Evolutionary conservation across 2,329 filamentous ascomycete species (phyloP).

Genomic region (Catunica adiposa): DNA sequence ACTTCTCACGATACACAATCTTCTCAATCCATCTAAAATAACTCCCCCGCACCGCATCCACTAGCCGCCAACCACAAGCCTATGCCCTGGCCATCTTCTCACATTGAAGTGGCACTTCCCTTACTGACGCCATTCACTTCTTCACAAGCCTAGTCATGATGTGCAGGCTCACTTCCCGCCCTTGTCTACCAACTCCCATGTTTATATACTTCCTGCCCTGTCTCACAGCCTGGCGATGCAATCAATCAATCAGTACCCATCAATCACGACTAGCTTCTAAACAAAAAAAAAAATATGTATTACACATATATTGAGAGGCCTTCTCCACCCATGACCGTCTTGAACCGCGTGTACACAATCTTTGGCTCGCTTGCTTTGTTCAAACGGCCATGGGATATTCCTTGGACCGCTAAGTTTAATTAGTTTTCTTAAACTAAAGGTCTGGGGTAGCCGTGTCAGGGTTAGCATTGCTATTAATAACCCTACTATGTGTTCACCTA

Average conservation of each 20-base stretch:
- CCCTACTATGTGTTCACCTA: too few relatives aligned
- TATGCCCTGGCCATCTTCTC: neutral
- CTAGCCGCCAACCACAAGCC: neutral
- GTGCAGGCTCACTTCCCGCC: neutral
- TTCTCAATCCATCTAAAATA: neutral
- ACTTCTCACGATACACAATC: neutral
- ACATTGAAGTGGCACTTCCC: neutral
- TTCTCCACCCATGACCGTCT: neutral
- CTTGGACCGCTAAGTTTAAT: neutral
- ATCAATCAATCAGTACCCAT: neutral
- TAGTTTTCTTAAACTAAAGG: neutral
- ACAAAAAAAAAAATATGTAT: neutral
- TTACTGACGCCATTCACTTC: neutral
- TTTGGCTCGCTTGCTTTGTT: neutral
- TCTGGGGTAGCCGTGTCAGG: neutral
- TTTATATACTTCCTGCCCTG: neutral
- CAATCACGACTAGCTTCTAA: neutral
- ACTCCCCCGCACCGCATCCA: neutral
- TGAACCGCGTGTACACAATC: neutral
- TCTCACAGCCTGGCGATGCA: neutral
- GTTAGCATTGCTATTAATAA: too few relatives aligned
- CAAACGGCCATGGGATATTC: neutral
- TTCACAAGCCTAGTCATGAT: neutral
- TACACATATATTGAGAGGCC: neutral
- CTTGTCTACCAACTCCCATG: neutral